A percentile compares a stretch with the other conserved stretches of the same genome.
Evolutionary conservation across 345 rosid species (phyloP).

Genomic region (Boechera divaricarpa): DNA sequence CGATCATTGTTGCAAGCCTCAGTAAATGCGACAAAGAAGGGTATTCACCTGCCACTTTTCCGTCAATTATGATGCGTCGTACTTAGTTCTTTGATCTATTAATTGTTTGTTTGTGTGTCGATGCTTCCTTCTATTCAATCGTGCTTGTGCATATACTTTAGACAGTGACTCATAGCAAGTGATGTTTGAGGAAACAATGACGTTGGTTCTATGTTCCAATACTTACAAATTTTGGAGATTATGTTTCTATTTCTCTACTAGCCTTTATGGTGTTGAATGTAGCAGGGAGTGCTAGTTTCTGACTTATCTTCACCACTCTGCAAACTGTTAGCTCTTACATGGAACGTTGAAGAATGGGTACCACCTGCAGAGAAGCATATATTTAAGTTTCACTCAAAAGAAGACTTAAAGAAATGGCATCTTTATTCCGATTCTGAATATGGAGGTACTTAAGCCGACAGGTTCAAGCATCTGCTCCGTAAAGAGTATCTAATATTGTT

Average conservation of each 20-base stretch:
- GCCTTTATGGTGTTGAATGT: conserved; percentile 18
- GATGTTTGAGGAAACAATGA: conserved; percentile 5
- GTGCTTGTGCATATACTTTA: conserved; percentile 8
- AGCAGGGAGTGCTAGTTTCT: conserved; percentile 7
- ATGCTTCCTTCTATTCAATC: conserved; percentile 9
- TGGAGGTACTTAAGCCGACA: conserved; percentile 67
- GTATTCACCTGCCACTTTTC: conserved; percentile 44
- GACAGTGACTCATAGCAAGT: conserved; percentile 11
- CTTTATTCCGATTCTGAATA: conserved; percentile 92
- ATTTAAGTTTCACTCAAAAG: conserved; percentile 76
- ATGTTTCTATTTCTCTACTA: background rate
- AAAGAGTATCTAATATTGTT: conserved; percentile 18
- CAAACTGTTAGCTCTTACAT: conserved; percentile 65
- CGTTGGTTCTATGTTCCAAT: conserved; percentile 13
- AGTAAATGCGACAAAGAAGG: conserved; percentile 82
- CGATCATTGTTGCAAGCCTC: conserved; percentile 85
- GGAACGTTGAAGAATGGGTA: conserved; percentile 89
- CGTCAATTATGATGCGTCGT: background rate
- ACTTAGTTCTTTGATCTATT: background rate
- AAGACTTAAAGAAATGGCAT: conserved; percentile 93
- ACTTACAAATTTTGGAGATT: background rate
- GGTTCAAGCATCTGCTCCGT: conserved; percentile 18
- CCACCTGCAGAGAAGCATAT: conserved; percentile 80
- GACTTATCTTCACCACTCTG: conserved; percentile 32
- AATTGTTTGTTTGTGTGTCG: background rate